phyloP scores from a whole-genome alignment of 1,284 basidiomycete genomes.

The Mixia osmundae region DNA sequence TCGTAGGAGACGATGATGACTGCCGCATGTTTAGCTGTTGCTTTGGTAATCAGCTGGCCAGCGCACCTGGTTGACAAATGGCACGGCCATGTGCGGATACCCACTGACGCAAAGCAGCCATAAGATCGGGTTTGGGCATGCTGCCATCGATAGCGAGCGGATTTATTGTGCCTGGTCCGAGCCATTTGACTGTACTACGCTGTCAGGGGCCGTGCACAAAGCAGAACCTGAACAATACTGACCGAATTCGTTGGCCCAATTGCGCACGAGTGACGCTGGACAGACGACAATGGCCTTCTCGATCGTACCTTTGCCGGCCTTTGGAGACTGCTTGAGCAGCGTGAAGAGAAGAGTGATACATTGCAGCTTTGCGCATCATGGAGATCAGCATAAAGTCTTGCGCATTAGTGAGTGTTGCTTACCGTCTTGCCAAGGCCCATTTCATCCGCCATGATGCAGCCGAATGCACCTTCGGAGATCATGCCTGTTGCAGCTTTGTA shows the following conservation, averaged over 20 bases:
- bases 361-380: conserved; percentile 59
- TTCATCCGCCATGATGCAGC: conserved; percentile 97
- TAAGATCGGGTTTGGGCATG: conserved; percentile 53
- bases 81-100: conserved; percentile 61
- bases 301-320: conserved; percentile 59
- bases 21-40: neutral
- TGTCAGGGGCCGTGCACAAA: conserved; percentile 4
- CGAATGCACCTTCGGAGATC: conserved; percentile 73
- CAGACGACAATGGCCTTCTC: conserved; percentile 98
- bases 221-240: conserved; percentile 16
- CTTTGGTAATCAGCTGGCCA: neutral
- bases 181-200: conserved; percentile 53
- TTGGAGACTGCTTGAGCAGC: conserved; percentile 83
- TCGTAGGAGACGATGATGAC: conserved; percentile 99
- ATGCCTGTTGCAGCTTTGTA: conserved; percentile 88
- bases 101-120: conserved; percentile 61
- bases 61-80: conserved; percentile 55
- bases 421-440: conserved; percentile 55
- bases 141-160: conserved; percentile 74
- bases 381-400: neutral
- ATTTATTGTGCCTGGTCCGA: conserved; percentile 57
- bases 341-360: conserved; percentile 95
- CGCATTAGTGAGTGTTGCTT: neutral
- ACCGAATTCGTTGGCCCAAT: conserved; percentile 96
- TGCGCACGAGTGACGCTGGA: conserved; percentile 85